Evolutionary conservation across 2,329 filamentous ascomycete species (phyloP).

Genomic region (Furcasterigmium sp.): DNA sequence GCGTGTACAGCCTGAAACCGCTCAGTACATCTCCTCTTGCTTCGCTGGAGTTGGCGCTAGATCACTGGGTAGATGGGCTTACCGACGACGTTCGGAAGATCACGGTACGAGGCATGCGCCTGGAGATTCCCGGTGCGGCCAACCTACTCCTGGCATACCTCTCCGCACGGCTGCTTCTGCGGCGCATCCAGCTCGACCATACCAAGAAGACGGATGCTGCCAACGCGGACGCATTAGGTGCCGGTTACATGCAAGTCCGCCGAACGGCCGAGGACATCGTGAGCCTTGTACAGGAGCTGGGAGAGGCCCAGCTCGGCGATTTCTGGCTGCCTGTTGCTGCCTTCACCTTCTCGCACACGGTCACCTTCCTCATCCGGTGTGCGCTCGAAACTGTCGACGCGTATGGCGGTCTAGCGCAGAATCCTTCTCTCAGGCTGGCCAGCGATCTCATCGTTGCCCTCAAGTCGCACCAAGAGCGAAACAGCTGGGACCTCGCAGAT

Average conservation of each 20-base stretch:
- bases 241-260: slow-evolving; percentile 33
- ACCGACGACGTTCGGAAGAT: slow-evolving; percentile 28
- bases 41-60: slow-evolving; percentile 31
- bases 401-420: slow-evolving; percentile 25
- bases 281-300: slow-evolving; percentile 38
- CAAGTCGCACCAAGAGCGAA: slow-evolving; percentile 28
- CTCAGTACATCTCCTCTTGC: slow-evolving; percentile 11
- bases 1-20: slow-evolving; percentile 10
- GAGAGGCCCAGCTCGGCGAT: slow-evolving; percentile 34
- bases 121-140: slow-evolving; percentile 37
- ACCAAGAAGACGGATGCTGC: slow-evolving; percentile 19
- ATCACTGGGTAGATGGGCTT: slow-evolving; percentile 39
- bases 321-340: slow-evolving; percentile 45
- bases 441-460: slow-evolving; percentile 33
- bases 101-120: slow-evolving; percentile 33
- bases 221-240: background rate
- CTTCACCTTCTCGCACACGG: slow-evolving; percentile 42
- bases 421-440: slow-evolving; percentile 35
- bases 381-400: slow-evolving; percentile 37
- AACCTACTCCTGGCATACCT: slow-evolving; percentile 48
- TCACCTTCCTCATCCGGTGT: slow-evolving; percentile 44
- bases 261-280: slow-evolving; percentile 44
- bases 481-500: slow-evolving; percentile 44
- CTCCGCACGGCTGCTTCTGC: slow-evolving; percentile 38
- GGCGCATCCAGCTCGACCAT: slow-evolving; percentile 40